Percentiles rank a stretch among this genome's conserved stretches.
Conservation (phyloP, 1,284 basidiomycete genomes). For the Bjerkandera adusta region DNA sequence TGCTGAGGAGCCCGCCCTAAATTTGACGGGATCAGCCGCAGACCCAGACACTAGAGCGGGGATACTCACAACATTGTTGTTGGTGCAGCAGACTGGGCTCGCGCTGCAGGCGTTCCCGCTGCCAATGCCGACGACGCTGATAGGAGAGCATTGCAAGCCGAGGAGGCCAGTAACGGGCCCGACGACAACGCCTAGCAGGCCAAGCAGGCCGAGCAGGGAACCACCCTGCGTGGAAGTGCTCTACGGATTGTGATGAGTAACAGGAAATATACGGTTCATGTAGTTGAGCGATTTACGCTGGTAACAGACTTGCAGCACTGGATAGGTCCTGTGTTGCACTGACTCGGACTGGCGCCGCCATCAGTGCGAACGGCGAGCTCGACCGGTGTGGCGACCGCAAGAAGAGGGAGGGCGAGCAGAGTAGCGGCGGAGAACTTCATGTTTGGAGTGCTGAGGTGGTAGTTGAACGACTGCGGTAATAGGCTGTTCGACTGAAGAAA, state of each 20-base stretch:
- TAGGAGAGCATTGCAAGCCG: slow-evolving; percentile 23
- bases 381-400: slow-evolving; percentile 11
- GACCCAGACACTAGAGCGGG: too few relatives aligned
- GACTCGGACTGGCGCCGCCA: neutral
- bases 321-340: slow-evolving; percentile 3
- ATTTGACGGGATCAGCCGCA: too few relatives aligned
- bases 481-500: too few relatives aligned
- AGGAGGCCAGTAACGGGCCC: slow-evolving; percentile 17
- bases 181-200: slow-evolving; percentile 21
- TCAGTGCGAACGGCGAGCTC: neutral
- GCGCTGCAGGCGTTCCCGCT: slow-evolving; percentile 16
- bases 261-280: neutral
- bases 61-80: too few relatives aligned
- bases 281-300: neutral
- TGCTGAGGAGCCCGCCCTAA: too few relatives aligned
- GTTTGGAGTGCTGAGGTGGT: too few relatives aligned
- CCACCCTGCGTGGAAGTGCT: neutral
- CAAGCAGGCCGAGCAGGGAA: slow-evolving; percentile 5
- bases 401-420: slow-evolving; percentile 12
- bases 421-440: slow-evolving; percentile 13
- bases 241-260: neutral
- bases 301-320: slow-evolving; percentile 9
- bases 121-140: slow-evolving; percentile 22
- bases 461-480: too few relatives aligned
- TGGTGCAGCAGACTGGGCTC: slow-evolving; percentile 23